Conservation (phyloP, 495 filamentous ascomycete genomes). For the Xylaria sp. region DNA sequence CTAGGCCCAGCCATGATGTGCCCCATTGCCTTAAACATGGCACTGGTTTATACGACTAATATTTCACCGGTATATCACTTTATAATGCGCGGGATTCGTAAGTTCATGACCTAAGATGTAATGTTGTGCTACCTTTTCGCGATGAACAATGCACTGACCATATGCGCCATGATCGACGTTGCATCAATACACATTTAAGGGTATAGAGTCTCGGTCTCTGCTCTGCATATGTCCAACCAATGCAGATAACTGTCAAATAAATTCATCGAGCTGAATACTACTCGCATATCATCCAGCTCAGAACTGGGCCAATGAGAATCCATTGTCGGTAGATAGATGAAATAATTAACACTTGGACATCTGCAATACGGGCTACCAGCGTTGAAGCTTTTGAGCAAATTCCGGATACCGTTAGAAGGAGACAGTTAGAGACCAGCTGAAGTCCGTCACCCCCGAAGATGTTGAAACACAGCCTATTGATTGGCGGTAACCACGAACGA, state of each 20-base stretch:
- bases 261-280: neutral
- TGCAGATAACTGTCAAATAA: neutral
- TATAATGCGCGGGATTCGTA: neutral
- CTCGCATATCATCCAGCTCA: neutral
- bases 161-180: neutral
- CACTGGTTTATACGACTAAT: neutral
- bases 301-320: neutral
- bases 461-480: no score
- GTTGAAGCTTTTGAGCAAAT: neutral
- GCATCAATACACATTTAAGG: neutral
- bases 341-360: neutral
- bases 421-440: neutral
- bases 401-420: neutral
- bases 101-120: neutral
- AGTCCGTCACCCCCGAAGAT: neutral
- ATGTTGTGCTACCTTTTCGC: neutral
- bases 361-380: neutral
- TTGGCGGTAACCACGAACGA: neutral
- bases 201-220: neutral
- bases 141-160: neutral
- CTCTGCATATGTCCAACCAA: neutral
- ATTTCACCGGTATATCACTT: neutral
- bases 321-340: neutral
- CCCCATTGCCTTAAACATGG: neutral
- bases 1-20: neutral